Evolutionary conservation across 805 yeast species (phyloP).

Genomic region (Cyberlindnera subsufficiens): DNA sequence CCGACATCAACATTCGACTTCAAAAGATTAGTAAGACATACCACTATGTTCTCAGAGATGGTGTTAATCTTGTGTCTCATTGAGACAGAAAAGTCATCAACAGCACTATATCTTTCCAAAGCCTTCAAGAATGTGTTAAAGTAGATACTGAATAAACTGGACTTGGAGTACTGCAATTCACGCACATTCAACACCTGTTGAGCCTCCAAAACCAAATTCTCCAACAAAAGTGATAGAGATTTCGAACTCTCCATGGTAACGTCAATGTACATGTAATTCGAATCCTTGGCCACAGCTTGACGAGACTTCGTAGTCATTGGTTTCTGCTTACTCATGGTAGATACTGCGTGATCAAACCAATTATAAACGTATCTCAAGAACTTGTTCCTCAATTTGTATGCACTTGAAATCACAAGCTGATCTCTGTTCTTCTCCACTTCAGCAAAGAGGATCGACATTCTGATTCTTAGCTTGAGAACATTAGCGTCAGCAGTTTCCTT

Average conservation of each 20-base stretch:
- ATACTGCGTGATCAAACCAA: constrained; percentile 51
- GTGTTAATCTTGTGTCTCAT: constrained; percentile 47
- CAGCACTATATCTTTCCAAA: constrained; percentile 31
- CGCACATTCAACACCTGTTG: constrained; percentile 49
- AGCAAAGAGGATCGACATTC: constrained; percentile 35
- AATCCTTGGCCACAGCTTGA: constrained; percentile 26
- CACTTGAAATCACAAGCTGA: constrained; percentile 35
- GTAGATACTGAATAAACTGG: constrained; percentile 62
- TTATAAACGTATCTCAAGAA: constrained; percentile 41
- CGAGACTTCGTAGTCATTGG: constrained; percentile 3
- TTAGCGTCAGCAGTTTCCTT: constrained; percentile 4
- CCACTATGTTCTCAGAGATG: constrained; percentile 58
- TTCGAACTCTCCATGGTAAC: constrained; percentile 60
- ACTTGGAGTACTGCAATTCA: constrained; percentile 48
- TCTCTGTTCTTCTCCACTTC: constrained; percentile 30
- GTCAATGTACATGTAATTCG: constrained; percentile 46
- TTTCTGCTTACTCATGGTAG: constrained; percentile 26
- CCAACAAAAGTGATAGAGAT: constrained; percentile 49
- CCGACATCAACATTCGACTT: constrained; percentile 76
- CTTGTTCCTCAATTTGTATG: constrained; percentile 40
- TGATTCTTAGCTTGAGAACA: constrained; percentile 32
- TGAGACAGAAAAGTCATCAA: constrained; percentile 30
- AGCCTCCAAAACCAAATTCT: constrained; percentile 51
- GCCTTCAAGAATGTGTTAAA: constrained; percentile 53
- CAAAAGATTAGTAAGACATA: constrained; percentile 61